Percentiles rank a stretch among this genome's conserved stretches.
phyloP scores from a whole-genome alignment of 371 early-diverging fungal species.

The Saksenaea oblongispora region DNA sequence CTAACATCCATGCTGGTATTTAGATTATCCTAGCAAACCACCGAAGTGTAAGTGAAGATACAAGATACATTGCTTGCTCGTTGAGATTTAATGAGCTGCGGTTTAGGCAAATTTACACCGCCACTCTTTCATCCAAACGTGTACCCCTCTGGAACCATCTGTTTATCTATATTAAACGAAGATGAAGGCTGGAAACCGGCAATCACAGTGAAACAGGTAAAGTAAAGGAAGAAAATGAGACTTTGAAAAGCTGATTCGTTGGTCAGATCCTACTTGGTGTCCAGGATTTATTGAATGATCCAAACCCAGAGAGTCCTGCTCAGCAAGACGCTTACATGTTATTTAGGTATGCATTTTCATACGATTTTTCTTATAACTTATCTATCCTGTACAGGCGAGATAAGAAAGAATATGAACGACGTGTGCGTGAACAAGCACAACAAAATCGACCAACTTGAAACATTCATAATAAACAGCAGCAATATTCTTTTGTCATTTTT shows the following conservation, averaged over 20 bases:
- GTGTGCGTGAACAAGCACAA: conserved; percentile 76
- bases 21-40: conserved; percentile 83
- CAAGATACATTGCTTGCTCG: background rate
- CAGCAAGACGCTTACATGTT: conserved; percentile 92
- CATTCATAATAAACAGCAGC: too few relatives aligned
- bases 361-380: background rate
- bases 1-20: background rate
- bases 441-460: conserved; percentile 33
- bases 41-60: conserved; percentile 69
- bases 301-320: conserved; percentile 96
- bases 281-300: conserved; percentile 95
- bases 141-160: conserved; percentile 98
- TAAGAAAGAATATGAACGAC: conserved; percentile 70
- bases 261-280: conserved; percentile 81
- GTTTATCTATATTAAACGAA: conserved; percentile 97
- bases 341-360: conserved; percentile 62
- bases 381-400: conserved; percentile 50
- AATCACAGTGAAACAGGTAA: conserved; percentile 96
- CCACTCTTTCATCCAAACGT: conserved; percentile 99
- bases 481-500: too few relatives aligned
- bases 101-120: conserved; percentile 78
- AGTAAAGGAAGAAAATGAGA: conserved; percentile 4
- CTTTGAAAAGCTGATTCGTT: too few relatives aligned
- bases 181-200: conserved; percentile 98
- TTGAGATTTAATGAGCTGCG: background rate